Conservation (phyloP, 2,329 filamentous ascomycete genomes). For the Fusarium poae region DNA sequence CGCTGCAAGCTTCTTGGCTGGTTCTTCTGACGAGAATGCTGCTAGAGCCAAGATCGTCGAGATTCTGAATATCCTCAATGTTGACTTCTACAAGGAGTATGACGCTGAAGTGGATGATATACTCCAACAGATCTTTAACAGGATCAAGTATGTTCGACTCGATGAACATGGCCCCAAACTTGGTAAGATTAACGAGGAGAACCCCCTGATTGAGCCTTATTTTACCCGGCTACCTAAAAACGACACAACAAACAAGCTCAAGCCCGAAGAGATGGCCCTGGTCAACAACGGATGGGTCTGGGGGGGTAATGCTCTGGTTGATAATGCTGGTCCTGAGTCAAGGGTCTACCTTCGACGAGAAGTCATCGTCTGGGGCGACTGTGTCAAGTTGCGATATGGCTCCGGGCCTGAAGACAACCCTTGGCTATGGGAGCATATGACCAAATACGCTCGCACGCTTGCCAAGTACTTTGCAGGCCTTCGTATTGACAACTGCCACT, state of each 20-base stretch:
- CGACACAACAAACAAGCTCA: constrained; percentile 80
- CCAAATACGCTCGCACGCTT: constrained; percentile 88
- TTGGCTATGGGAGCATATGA: constrained; percentile 96
- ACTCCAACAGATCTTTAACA: constrained; percentile 90
- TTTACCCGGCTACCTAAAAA: constrained; percentile 91
- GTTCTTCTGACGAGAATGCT: constrained; percentile 71
- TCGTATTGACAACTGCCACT: constrained; percentile 98
- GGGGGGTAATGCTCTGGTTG: constrained; percentile 93
- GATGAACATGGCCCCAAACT: constrained; percentile 91
- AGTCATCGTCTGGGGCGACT: constrained; percentile 98
- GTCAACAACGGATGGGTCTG: constrained; percentile 99
- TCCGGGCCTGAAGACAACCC: constrained; percentile 84
- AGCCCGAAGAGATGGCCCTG: constrained; percentile 80
- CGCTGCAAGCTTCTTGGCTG: constrained; percentile 71
- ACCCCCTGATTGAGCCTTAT: constrained; percentile 91
- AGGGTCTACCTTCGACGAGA: constrained; percentile 95
- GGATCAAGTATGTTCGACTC: constrained; percentile 94
- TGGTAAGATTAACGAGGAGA: constrained; percentile 80
- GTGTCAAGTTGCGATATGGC: constrained; percentile 96
- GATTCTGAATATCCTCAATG: constrained; percentile 85
- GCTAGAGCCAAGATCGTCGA: constrained; percentile 68
- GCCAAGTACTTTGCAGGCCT: constrained; percentile 96
- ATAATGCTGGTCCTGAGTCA: constrained; percentile 91
- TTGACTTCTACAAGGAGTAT: constrained; percentile 92
- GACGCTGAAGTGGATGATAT: constrained; percentile 86